phyloP scores from a whole-genome alignment of 2,329 filamentous ascomycete genomes.

The Fusarium tuaranense region DNA sequence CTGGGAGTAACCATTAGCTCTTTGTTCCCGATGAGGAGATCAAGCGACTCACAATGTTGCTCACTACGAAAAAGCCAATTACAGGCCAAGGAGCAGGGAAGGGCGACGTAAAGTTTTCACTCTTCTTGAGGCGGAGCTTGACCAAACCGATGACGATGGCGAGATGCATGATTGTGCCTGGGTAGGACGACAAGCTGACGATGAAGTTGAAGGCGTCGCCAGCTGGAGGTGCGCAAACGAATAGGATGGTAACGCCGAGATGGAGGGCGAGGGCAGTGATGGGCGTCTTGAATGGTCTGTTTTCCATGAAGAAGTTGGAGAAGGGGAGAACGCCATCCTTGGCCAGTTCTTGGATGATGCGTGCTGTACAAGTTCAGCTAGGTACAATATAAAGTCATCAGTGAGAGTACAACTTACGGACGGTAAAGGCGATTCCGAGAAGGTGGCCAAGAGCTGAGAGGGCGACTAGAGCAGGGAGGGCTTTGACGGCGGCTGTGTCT shows the following conservation, averaged over 20 bases:
- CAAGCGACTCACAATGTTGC: constrained; percentile 12
- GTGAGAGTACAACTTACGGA: not conserved
- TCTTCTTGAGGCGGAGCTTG: constrained; percentile 33
- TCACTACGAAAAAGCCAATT: constrained; percentile 13
- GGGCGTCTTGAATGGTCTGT: constrained; percentile 39
- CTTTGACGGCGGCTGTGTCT: constrained; percentile 17
- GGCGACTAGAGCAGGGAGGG: constrained; percentile 16
- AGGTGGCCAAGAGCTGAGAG: constrained; percentile 25
- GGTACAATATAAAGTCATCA: too few relatives aligned
- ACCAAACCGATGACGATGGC: constrained; percentile 35
- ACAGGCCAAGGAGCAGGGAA: constrained; percentile 33
- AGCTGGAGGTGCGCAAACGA: constrained; percentile 39
- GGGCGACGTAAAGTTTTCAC: constrained; percentile 29
- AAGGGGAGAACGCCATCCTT: constrained; percentile 37
- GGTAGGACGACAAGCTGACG: constrained; percentile 37
- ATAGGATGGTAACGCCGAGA: constrained; percentile 36
- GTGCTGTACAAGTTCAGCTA: not conserved
- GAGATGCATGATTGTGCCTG: constrained; percentile 25
- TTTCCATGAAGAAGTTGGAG: constrained; percentile 42
- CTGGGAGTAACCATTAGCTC: not conserved
- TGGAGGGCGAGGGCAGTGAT: constrained; percentile 34
- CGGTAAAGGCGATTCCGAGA: constrained; percentile 23
- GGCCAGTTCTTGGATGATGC: constrained; percentile 38
- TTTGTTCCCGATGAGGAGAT: not conserved
- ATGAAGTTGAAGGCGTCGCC: constrained; percentile 41